Evolutionary conservation across 192 early-diverging fungal genomes (phyloP), one percentile per base, ranked within the genome.

Genomic region (Coemansia sp.): DNA sequence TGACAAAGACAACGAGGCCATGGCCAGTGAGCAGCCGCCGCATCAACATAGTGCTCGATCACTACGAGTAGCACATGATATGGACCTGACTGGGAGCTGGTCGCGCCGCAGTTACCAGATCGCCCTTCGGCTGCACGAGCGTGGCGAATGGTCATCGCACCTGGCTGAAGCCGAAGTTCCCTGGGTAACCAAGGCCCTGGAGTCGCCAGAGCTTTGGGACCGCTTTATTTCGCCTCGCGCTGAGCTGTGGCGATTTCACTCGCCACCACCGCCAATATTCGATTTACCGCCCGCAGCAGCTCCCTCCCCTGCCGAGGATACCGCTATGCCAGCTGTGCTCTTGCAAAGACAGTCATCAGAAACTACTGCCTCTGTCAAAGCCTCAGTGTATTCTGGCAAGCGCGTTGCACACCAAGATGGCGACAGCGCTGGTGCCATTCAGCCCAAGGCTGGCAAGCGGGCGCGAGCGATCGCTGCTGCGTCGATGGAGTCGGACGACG

Each of bases 181-280:
- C 16, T 71, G 68, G 66, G 59, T 84, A 20, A 63, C 55, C 40
- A 66, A 62, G 23, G 77, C 83, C 8, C 57, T 80, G 20, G 66
- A 77, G 56, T 61, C 74, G 20, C 63, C 61, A 20, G 75, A 73
- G 59, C 69, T 76, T 18, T 86, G 84, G 83, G 23, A 28, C 14
- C 53, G 36, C 14, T 85, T 84, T 48, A 83, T 88, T 40, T 74
- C 71, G 28, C 74, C 75, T 35, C 60, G 63, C 2, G 20, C 80
- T 2, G 80, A 83, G 64, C 76, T 77, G 48, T 83, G 80, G 80
- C 75, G 73, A 20, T 35, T 73, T 14, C 69, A 63, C 31, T 56
- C 63, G 9, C 70, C 67, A 57, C 73, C 73, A 9, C 50, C 71
- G 18, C 60, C 77, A 11, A 70, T 60, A 20, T 72, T 75, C 37